Conservation (phyloP, 83 land plant genomes). For the Isoetes engelmannii region DNA sequence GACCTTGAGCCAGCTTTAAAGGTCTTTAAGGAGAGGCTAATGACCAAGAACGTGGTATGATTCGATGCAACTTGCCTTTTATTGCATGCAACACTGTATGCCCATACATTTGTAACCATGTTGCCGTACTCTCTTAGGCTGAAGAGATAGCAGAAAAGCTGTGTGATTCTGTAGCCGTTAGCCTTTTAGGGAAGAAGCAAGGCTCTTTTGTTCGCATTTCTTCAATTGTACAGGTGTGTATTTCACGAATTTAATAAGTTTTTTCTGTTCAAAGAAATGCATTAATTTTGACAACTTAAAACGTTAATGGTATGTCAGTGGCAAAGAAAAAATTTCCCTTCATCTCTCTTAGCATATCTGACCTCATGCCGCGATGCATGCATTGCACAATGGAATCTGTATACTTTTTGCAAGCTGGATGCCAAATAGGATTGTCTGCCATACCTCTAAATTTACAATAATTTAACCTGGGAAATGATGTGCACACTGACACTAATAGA, state of each 20-base stretch:
- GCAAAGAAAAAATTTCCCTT: no score
- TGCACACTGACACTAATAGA: no score
- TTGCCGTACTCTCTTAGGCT: constrained; percentile 41
- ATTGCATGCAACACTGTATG: neutral
- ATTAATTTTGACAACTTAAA: no score
- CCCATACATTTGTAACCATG: neutral
- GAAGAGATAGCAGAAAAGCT: constrained; percentile 95
- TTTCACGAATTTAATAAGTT: neutral
- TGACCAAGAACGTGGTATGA: constrained; percentile 99
- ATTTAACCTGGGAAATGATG: no score
- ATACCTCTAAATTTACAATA: no score
- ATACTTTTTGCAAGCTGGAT: no score
- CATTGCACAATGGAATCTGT: no score
- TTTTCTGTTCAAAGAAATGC: neutral
- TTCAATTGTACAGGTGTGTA: constrained; percentile 76
- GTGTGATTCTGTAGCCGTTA: constrained; percentile 93
- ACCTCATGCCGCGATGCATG: no score
- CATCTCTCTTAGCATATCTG: no score
- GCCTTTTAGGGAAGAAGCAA: constrained; percentile 91
- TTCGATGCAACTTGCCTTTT: neutral
- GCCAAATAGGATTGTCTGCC: no score
- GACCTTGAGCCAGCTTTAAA: constrained; percentile 92
- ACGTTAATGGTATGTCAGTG: no score
- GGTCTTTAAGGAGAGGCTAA: constrained; percentile 80
- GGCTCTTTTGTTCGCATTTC: constrained; percentile 91